These are phyloP conservation scores for Gnomoniopsis smithogilvyi DNA, from an alignment of 2,329 filamentous ascomycete genomes.

Conservation along the genomic window DNA sequence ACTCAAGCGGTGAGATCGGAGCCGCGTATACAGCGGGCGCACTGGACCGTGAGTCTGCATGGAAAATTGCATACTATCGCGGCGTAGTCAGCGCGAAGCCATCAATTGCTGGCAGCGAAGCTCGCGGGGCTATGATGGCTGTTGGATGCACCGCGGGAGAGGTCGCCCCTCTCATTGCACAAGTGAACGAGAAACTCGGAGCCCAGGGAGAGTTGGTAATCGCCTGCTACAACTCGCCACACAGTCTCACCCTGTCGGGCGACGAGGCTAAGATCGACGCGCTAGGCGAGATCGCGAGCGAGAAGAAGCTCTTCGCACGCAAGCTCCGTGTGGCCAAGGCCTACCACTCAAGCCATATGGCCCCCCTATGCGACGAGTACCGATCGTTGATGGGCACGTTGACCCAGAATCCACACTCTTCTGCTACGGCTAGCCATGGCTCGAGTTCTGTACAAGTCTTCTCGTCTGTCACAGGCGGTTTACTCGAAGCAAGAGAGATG, in stretches of 20 bases:
- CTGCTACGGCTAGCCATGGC: not conserved
- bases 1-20: constrained; percentile 25
- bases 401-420: not conserved
- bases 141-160: constrained; percentile 12
- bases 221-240: constrained; percentile 22
- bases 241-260: constrained; percentile 34
- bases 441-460: constrained; percentile 4
- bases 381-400: constrained; percentile 16
- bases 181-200: constrained; percentile 2
- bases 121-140: constrained; percentile 12
- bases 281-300: constrained; percentile 22
- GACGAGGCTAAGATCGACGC: constrained; percentile 24
- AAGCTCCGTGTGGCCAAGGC: constrained; percentile 25
- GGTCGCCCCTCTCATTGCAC: constrained; percentile 18
- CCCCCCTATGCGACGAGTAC: constrained; percentile 24
- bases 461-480: constrained; percentile 8
- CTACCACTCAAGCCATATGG: constrained; percentile 31
- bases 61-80: constrained; percentile 21
- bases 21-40: constrained; percentile 23
- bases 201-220: constrained; percentile 24
- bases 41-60: constrained; percentile 18
- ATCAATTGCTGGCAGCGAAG: not conserved
- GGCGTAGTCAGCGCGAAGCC: constrained; percentile 14
- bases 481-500: constrained; percentile 7
- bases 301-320: constrained; percentile 26